phyloP scores from a whole-genome alignment of 176 grass and related monocot species.

The Carex myosuroides region DNA sequence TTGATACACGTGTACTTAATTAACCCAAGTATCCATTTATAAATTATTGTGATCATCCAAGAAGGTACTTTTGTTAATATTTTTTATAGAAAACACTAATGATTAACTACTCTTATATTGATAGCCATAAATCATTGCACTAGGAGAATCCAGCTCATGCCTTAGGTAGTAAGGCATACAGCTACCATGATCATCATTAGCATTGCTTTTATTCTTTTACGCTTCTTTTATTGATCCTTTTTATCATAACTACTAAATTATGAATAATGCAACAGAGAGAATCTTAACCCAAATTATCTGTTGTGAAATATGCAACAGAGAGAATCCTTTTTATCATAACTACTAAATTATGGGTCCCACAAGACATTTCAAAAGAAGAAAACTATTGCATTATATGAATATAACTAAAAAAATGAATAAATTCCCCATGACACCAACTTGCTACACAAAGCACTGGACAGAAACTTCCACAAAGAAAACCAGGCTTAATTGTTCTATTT shows the following conservation, averaged over 20 bases:
- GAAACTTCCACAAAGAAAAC: background rate
- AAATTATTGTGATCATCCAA: background rate
- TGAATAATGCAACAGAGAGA: background rate
- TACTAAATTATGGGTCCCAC: background rate
- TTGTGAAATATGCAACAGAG: too few relatives aligned
- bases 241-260: conserved; percentile 2
- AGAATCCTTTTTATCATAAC: too few relatives aligned
- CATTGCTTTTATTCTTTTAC: conserved; percentile 12
- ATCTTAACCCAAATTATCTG: background rate
- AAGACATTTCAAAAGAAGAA: background rate
- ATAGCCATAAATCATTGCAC: conserved; percentile 11
- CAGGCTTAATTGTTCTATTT: background rate
- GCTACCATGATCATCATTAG: conserved; percentile 7
- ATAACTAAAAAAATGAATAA: background rate
- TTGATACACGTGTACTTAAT: background rate
- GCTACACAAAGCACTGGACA: background rate
- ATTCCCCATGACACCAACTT: background rate
- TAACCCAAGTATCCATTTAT: background rate
- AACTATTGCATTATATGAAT: background rate
- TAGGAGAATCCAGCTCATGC: conserved; percentile 22
- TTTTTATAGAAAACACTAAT: background rate
- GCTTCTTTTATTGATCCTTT: background rate
- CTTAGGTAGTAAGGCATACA: conserved; percentile 21
- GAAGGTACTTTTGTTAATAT: background rate
- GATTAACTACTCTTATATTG: conserved; percentile 9